These are phyloP conservation scores for Colletotrichum sp. DNA, from an alignment of 2,329 filamentous ascomycete genomes.

Conservation along the genomic window DNA sequence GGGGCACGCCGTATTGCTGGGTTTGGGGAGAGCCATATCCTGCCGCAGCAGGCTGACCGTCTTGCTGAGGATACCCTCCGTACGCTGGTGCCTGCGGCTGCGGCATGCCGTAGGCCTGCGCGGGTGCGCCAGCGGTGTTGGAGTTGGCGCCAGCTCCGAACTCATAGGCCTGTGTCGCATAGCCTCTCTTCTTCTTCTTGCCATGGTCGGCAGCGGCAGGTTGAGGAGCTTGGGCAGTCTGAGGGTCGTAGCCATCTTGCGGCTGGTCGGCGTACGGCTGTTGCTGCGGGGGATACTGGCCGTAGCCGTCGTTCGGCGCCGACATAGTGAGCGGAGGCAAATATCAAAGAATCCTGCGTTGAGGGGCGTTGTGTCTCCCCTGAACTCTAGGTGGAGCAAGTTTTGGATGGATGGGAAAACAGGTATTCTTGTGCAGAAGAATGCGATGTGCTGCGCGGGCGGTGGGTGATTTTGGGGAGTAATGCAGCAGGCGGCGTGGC, in stretches of 20 bases:
- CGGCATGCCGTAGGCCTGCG: constrained; percentile 50
- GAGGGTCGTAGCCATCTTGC: constrained; percentile 39
- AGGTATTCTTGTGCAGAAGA: neutral
- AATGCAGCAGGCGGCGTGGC: constrained; percentile 12
- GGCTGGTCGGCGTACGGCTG: constrained; percentile 46
- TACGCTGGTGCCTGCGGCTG: constrained; percentile 55
- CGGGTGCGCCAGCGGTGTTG: constrained; percentile 52
- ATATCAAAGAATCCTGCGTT: neutral
- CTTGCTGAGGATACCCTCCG: constrained; percentile 63
- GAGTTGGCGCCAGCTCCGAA: constrained; percentile 85
- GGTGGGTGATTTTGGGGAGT: neutral
- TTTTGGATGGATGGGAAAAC: constrained; percentile 22
- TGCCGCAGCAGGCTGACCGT: constrained; percentile 41
- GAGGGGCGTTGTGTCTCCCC: neutral
- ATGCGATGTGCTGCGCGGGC: neutral
- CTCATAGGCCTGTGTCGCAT: constrained; percentile 93
- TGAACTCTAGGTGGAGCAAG: neutral
- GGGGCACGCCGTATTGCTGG: constrained; percentile 44
- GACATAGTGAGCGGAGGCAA: constrained; percentile 51
- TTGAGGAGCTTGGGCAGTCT: constrained; percentile 32
- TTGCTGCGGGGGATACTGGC: constrained; percentile 50
- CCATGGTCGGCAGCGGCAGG: constrained; percentile 48
- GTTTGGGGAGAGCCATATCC: constrained; percentile 47
- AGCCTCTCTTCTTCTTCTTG: constrained; percentile 91
- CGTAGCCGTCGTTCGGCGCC: constrained; percentile 60